Conservation (phyloP, 2,329 filamentous ascomycete species). For the Celoporthe dispersa region DNA sequence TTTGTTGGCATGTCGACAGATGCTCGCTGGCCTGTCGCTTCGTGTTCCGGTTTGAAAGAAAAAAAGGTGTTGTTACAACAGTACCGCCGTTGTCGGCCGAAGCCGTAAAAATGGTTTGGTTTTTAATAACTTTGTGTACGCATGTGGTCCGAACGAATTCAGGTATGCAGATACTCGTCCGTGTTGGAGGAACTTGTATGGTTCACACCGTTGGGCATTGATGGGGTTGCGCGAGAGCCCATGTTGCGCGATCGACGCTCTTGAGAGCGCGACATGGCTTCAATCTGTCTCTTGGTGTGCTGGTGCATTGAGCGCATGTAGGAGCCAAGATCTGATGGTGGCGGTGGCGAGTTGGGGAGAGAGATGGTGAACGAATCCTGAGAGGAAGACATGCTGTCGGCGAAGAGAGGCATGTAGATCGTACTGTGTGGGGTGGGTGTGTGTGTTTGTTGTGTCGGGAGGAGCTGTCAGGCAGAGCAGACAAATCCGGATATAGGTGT, state of each 20-base stretch:
- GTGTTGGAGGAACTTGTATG: constrained; percentile 21
- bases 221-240: constrained; percentile 28
- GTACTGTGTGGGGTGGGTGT: neutral
- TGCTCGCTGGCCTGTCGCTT: neutral
- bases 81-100: neutral
- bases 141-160: constrained; percentile 13
- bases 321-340: constrained; percentile 38
- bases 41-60: neutral
- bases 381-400: constrained; percentile 33
- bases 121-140: neutral
- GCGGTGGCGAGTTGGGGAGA: constrained; percentile 33
- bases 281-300: constrained; percentile 70
- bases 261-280: constrained; percentile 54
- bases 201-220: constrained; percentile 36
- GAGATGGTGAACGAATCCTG: constrained; percentile 33
- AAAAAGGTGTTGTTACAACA: neutral
- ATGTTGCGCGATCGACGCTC: constrained; percentile 36
- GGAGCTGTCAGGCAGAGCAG: neutral
- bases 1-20: neutral
- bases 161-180: constrained; percentile 33
- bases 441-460: neutral
- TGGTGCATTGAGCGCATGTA: constrained; percentile 67
- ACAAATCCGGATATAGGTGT: neutral
- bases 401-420: constrained; percentile 27
- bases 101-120: neutral